Evolutionary conservation across 1,139 yeast genomes (phyloP), one percentile per base, ranked within the genome.

Genomic region (Yamadazyma diddensiae): DNA sequence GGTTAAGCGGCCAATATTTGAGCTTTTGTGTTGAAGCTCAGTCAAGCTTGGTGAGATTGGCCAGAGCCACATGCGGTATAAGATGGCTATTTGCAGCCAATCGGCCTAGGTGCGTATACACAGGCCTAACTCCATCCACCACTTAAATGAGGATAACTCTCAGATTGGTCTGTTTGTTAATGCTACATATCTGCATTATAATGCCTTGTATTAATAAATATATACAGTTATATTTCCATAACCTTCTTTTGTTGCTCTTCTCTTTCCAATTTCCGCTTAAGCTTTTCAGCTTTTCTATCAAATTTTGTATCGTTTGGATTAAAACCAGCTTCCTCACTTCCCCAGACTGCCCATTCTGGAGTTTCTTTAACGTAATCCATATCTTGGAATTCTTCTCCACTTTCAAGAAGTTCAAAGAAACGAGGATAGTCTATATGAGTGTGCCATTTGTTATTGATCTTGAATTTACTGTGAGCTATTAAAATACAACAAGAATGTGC

Each of bases 401-500:
- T 63, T 43, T 76, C 77, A 36, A 86, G 66, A 35, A 88, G 62
- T 46, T 80, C 73, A 52, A 88, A 90, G 57, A 84, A 88, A 43
- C 66, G 77, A 7, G 79, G 73, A 55, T 88, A 90, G 56, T 88
- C 84, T 37, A 88, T 88, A 52, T 88, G 96, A 1, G 97, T 88
- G 53, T 79, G 76, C 97, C 97, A 88, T 42, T 73, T 74, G 18
- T 75, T 82, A 49, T 83, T 59, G 37, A 80, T 78, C 46, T 74
- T 70, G 65, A 87, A 88, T 49, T 79, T 77, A 30, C 68, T 69
- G 44, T 82, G 83, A 0, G 95, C 96, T 49, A 90, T 77, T 43
- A 88, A 66, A 17, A 88, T 82, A 64, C 97, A 88, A 61, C 96
- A 88, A 5, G 95, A 83, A 55, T 88, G 97, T 0, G 96, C 95